phyloP scores from a whole-genome alignment of 176 grass and related monocot species.

The Oryza glaberrima region DNA sequence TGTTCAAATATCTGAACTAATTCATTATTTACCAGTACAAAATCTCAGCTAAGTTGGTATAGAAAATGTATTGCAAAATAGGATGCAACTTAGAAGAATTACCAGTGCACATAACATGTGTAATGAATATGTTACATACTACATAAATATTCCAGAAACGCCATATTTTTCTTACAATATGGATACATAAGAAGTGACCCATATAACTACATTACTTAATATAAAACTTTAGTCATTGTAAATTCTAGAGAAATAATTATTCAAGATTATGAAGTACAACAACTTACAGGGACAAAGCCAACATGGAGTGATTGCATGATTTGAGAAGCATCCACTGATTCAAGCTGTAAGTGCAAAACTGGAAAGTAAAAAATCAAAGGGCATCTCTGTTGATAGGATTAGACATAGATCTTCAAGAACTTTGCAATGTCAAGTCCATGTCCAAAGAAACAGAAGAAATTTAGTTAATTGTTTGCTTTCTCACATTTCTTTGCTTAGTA shows the following conservation, averaged over 20 bases:
- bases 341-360: slow-evolving; percentile 63
- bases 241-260: slow-evolving; percentile 8
- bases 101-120: background rate
- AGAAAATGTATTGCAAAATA: background rate
- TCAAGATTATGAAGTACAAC: slow-evolving; percentile 15
- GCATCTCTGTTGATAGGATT: background rate
- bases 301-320: slow-evolving; percentile 65
- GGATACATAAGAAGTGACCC: background rate
- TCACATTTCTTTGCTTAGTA: slow-evolving; percentile 79
- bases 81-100: background rate
- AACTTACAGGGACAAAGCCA: slow-evolving; percentile 93
- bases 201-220: slow-evolving; percentile 26
- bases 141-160: slow-evolving; percentile 5
- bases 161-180: background rate
- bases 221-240: background rate
- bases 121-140: slow-evolving; percentile 9
- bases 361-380: slow-evolving; percentile 31
- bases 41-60: slow-evolving; percentile 22
- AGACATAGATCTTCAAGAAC: slow-evolving; percentile 22
- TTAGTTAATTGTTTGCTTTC: slow-evolving; percentile 33
- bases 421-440: slow-evolving; percentile 4
- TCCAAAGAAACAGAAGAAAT: slow-evolving; percentile 30
- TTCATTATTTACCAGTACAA: slow-evolving; percentile 16
- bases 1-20: slow-evolving; percentile 7
- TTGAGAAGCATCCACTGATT: slow-evolving; percentile 74